Evolutionary conservation across 495 filamentous ascomycete species (phyloP), one percentile per base, ranked within the genome.

Genomic region (Penicillium argentinense): DNA sequence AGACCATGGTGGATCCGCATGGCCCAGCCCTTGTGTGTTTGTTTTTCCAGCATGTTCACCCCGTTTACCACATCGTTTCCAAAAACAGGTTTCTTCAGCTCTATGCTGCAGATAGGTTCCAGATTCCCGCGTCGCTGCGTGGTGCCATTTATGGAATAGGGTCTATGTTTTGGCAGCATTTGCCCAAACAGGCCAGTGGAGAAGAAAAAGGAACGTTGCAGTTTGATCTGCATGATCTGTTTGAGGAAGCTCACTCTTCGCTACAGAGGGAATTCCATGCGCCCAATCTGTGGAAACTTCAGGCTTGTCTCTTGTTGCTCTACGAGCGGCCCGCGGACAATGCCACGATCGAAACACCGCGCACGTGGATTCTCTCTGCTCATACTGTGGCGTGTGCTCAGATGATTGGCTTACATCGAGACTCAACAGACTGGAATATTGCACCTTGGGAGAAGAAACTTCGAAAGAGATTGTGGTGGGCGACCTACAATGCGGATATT

Each of bases 11-110:
- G 5, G 18, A 13, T 3, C 39, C 26, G 12, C 43, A 56, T 47
- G 47, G 37, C 1, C 39, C 44, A 27, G 38, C 51, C 1, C 39
- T 59, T 14, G 16, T 59, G 1, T 39, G 44, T n/a, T 45, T 59
- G 5, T 59, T 56, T 18, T 59, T 59, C 32, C 34, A 44, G 13
- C 50, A 55, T 36, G 39, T 59, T n/a, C 56, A 59, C 32, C 56
- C 56, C 4, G 34, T 42, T 1, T 37, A 56, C 5, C 45, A 47
- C 11, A 29, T 59, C 8, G 23, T 59, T 18, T 52, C 52, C 9
- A 59, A 59, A 33, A 23, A 38, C 22, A 33, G 39, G n/a, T 45
- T 47, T n/a, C 14, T 59, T 6, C 23, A 33, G 16, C 22, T 19
- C 6, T 56, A 53, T 24, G 16, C 24, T 4, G 22, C 21, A 29